phyloP scores from a whole-genome alignment of 352 stramenopile species.

The Phytopythium sindhum region DNA sequence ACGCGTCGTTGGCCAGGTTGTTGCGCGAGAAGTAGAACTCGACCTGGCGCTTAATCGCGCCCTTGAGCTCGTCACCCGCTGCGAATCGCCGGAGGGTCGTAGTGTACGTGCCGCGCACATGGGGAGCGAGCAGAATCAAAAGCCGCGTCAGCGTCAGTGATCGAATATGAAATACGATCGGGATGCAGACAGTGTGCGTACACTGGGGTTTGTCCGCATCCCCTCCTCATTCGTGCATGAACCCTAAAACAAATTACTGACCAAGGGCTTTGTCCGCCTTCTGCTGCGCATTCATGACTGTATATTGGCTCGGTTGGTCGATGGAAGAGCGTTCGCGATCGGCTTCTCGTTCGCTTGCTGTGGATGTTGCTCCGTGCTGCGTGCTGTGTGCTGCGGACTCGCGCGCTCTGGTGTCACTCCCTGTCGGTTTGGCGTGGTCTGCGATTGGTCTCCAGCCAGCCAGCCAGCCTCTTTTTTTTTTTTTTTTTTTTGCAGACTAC shows the following conservation, averaged over 20 bases:
- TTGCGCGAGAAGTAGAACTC: slow-evolving; percentile 91
- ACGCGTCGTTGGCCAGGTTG: slow-evolving; percentile 86
- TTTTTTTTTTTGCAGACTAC: not conserved
- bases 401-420: not conserved
- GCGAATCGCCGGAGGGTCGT: slow-evolving; percentile 2
- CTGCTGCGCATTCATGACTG: slow-evolving; percentile 1
- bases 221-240: not conserved
- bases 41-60: slow-evolving; percentile 83
- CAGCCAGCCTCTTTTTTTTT: too few species aligned
- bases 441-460: slow-evolving; percentile 1
- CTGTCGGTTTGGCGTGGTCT: not conserved
- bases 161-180: not conserved
- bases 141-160: not conserved
- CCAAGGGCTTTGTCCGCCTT: slow-evolving; percentile 3
- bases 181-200: too few species aligned
- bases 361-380: not conserved
- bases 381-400: slow-evolving; percentile 5
- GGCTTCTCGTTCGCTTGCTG: not conserved
- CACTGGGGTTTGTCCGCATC: not conserved
- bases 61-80: slow-evolving; percentile 69
- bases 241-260: not conserved
- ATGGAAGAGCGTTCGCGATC: slow-evolving; percentile 9
- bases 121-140: not conserved
- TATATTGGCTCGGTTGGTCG: not conserved
- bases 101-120: not conserved